phyloP scores from a whole-genome alignment of 1,284 basidiomycete genomes.

The Microbotryum violaceum region DNA sequence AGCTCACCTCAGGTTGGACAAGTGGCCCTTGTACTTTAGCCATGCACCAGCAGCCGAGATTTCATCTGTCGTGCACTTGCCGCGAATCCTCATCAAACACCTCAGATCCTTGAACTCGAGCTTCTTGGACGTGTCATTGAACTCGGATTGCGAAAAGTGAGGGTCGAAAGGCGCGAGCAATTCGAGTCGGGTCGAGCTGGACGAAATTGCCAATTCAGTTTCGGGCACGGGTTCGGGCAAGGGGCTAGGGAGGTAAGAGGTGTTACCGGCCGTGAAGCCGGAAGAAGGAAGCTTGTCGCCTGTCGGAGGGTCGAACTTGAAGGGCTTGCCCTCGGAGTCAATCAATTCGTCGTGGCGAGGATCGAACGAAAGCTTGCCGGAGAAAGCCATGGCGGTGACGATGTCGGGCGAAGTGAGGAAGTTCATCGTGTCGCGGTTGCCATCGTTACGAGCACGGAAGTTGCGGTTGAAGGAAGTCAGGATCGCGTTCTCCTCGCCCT shows the following conservation, averaged over 20 bases:
- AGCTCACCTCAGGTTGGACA: conserved; percentile 34
- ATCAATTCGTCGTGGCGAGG: conserved; percentile 75
- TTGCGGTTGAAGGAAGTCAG: conserved; percentile 96
- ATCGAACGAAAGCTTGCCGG: conserved; percentile 91
- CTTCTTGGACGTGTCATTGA: conserved; percentile 48
- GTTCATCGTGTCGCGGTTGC: conserved; percentile 93
- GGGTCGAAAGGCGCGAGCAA: conserved; percentile 75
- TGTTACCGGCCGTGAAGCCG: conserved; percentile 77
- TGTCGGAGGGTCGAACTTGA: conserved; percentile 77
- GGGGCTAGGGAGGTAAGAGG: conserved; percentile 68
- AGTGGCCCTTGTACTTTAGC: conserved; percentile 82
- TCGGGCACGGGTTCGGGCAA: conserved; percentile 59
- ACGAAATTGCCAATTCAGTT: conserved; percentile 68
- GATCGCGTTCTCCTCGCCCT: conserved; percentile 91
- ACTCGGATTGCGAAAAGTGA: conserved; percentile 54
- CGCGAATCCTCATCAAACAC: conserved; percentile 82
- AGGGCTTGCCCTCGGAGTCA: conserved; percentile 48
- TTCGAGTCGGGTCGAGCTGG: conserved; percentile 79
- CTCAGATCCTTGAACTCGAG: conserved; percentile 62
- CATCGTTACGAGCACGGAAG: conserved; percentile 97
- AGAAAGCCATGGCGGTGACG: conserved; percentile 88
- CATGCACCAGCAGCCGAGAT: conserved; percentile 94
- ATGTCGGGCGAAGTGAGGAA: conserved; percentile 95
- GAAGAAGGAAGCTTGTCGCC: conserved; percentile 75
- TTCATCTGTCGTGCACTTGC: conserved; percentile 98